Conservation (phyloP, 2,329 filamentous ascomycete genomes). For the Anthostomella pinea region DNA sequence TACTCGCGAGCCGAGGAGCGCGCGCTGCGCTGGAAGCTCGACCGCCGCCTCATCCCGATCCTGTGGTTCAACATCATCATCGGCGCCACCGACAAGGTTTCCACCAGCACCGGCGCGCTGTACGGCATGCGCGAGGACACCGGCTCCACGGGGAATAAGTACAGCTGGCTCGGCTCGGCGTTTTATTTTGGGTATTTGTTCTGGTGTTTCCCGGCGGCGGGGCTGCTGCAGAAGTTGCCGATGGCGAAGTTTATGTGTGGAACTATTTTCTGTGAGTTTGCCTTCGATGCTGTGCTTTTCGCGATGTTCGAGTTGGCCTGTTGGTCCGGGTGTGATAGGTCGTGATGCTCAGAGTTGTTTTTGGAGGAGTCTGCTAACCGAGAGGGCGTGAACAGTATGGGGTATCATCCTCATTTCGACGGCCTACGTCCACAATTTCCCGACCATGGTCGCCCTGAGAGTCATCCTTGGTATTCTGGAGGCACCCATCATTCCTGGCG, state of each 20-base stretch:
- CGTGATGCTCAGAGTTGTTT: not conserved
- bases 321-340: not conserved
- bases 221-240: slow-evolving; percentile 6
- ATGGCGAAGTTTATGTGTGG: slow-evolving; percentile 7
- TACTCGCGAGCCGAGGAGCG: slow-evolving; percentile 25
- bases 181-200: slow-evolving; percentile 10
- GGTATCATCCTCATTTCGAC: slow-evolving; percentile 9
- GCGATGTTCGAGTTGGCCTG: too few species aligned
- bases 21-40: slow-evolving; percentile 39
- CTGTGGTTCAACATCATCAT: slow-evolving; percentile 21
- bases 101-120: slow-evolving; percentile 27
- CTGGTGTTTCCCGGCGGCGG: slow-evolving; percentile 10
- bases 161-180: slow-evolving; percentile 7
- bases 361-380: too few species aligned
- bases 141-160: slow-evolving; percentile 4
- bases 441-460: slow-evolving; percentile 6
- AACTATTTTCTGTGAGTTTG: slow-evolving; percentile 7
- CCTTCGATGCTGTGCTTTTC: too few species aligned
- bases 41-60: slow-evolving; percentile 38
- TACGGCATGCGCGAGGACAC: slow-evolving; percentile 22
- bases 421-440: slow-evolving; percentile 4
- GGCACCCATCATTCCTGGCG: slow-evolving; percentile 10
- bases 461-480: slow-evolving; percentile 12
- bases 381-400: too few species aligned
- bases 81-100: slow-evolving; percentile 33